A percentile compares a stretch with the other conserved stretches of the same genome.
These are phyloP conservation scores for Corynascus novoguineensis DNA, from an alignment of 495 filamentous ascomycete species.

Conservation along the genomic window DNA sequence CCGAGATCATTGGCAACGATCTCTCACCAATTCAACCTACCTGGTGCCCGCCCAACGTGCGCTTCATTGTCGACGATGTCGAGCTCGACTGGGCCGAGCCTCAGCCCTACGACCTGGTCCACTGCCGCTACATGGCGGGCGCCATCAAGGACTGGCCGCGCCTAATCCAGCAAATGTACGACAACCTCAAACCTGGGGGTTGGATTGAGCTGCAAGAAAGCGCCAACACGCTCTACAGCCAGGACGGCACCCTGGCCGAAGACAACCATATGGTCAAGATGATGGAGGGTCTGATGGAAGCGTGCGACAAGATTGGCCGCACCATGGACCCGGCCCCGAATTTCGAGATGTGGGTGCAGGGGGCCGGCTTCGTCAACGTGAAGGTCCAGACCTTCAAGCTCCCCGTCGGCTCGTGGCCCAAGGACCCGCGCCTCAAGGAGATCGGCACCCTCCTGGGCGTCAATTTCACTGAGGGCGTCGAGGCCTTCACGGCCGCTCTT, in stretches of 20 bases:
- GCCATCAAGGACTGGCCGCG: constrained; percentile 46
- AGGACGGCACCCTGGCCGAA: constrained; percentile 35
- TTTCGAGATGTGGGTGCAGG: constrained; percentile 25
- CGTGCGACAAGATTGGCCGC: constrained; percentile 26
- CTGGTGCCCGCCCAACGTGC: constrained; percentile 51
- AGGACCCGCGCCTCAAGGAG: constrained; percentile 43
- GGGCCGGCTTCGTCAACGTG: constrained; percentile 36
- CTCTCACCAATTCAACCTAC: constrained; percentile 49
- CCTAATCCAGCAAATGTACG: constrained; percentile 42
- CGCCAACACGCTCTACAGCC: constrained; percentile 30
- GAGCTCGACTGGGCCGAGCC: constrained; percentile 51
- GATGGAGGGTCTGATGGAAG: constrained; percentile 34
- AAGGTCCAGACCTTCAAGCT: constrained; percentile 29
- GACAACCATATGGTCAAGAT: constrained; percentile 33
- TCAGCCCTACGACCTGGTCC: constrained; percentile 50
- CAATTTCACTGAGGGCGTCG: constrained; percentile 29
- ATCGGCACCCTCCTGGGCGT: constrained; percentile 39
- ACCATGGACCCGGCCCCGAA: constrained; percentile 19
- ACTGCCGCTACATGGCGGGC: constrained; percentile 46
- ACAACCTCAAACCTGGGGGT: constrained; percentile 45
- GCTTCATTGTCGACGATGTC: constrained; percentile 50
- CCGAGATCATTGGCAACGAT: constrained; percentile 44
- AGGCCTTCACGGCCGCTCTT: constrained; percentile 29
- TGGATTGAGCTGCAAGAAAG: constrained; percentile 49
- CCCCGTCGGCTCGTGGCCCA: constrained; percentile 43